Conservation (phyloP, 108 stramenopile species). For the Parietichytrium sp. region DNA sequence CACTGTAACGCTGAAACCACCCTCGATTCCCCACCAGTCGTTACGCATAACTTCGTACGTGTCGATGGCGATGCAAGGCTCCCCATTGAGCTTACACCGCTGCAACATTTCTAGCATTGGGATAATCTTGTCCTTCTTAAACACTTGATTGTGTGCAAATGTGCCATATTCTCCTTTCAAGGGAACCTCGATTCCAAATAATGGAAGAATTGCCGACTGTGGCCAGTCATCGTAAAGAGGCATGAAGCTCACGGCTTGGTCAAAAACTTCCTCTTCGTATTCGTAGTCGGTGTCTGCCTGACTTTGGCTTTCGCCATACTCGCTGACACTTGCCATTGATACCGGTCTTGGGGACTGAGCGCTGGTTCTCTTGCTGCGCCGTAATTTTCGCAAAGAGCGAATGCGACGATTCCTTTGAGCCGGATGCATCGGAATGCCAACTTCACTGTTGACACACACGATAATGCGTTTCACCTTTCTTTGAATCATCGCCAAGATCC, state of each 20-base stretch:
- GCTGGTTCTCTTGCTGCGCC: background rate
- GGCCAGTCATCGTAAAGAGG: constrained; percentile 26
- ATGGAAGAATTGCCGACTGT: background rate
- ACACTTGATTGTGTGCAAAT: background rate
- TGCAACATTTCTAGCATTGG: constrained; percentile 1
- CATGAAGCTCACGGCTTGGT: background rate
- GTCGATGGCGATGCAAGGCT: background rate
- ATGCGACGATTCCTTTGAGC: background rate
- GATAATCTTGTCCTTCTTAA: background rate
- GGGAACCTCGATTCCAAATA: constrained; percentile 31
- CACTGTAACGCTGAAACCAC: background rate
- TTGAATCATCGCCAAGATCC: constrained; percentile 23
- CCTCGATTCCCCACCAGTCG: constrained; percentile 40
- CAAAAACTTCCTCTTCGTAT: background rate
- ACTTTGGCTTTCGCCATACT: background rate
- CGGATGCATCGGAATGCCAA: background rate
- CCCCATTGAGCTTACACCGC: constrained; percentile 11
- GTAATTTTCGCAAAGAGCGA: background rate
- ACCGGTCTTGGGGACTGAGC: background rate
- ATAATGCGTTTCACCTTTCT: background rate
- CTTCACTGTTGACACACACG: constrained; percentile 29
- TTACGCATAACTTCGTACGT: background rate
- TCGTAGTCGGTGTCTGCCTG: background rate
- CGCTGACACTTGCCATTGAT: background rate
- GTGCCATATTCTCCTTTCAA: constrained; percentile 14